These are phyloP conservation scores for Aureobasidium vineae DNA, from an alignment of 2,329 filamentous ascomycete genomes.

Conservation along the genomic window DNA sequence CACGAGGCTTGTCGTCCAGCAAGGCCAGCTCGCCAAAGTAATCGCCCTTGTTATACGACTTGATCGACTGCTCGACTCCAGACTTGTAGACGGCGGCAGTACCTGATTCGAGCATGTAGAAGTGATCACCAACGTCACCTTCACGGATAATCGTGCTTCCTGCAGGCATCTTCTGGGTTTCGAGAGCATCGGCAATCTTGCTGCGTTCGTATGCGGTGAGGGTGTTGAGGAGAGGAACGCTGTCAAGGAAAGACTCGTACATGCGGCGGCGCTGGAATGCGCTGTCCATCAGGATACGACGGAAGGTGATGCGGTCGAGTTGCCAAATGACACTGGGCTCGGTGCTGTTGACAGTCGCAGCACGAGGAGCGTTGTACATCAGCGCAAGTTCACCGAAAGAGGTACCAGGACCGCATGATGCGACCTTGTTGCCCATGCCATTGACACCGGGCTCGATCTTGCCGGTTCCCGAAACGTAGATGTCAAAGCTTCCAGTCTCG, in stretches of 20 bases:
- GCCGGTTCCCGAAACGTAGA: constrained; percentile 80
- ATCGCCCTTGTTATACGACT: constrained; percentile 84
- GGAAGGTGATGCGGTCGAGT: constrained; percentile 92
- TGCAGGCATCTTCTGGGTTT: constrained; percentile 79
- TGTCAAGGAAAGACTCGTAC: constrained; percentile 95
- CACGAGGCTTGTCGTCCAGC: constrained; percentile 88
- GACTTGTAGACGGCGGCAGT: constrained; percentile 83
- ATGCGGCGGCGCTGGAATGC: constrained; percentile 93
- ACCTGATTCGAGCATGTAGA: constrained; percentile 86
- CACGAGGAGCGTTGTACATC: constrained; percentile 98
- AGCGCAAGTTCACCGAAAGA: constrained; percentile 95
- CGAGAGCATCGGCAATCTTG: constrained; percentile 95
- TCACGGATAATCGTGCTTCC: constrained; percentile 85
- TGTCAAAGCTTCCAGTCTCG: constrained; percentile 84
- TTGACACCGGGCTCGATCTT: constrained; percentile 74
- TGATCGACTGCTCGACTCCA: constrained; percentile 67
- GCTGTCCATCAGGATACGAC: constrained; percentile 96
- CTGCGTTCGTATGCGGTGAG: constrained; percentile 90
- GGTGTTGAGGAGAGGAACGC: constrained; percentile 79
- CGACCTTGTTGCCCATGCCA: constrained; percentile 80
- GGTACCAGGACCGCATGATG: constrained; percentile 78
- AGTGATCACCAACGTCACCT: constrained; percentile 86
- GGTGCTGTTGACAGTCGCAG: constrained; percentile 85
- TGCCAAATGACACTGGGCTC: constrained; percentile 88
- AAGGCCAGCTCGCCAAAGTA: constrained; percentile 96